Evolutionary conservation across 257 asterid species (phyloP), one percentile per base, ranked within the genome.

Genomic region (Thymus quinquecostatus): DNA sequence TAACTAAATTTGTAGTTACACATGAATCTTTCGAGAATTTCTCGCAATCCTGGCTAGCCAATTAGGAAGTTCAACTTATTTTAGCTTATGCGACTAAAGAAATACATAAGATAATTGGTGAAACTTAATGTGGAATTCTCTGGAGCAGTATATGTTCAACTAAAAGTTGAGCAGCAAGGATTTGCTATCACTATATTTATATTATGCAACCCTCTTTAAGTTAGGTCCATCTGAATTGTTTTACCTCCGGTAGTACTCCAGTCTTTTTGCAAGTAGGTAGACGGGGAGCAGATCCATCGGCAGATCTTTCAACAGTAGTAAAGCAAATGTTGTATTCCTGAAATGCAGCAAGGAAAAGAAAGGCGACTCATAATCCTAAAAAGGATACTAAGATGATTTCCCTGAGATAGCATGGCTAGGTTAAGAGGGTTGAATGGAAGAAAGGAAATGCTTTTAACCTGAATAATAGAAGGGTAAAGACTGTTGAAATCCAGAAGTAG

Each of bases 391-490:
- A 59, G 70, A 63, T 32, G 66, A 65, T 28, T 61, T 29, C 64
- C 75, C 21, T 38, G 6, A 48, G 45, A 59, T 41, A 50, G 29
- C 29, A 41, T 55, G 47, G 65, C 51, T 68, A 72, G 49, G 63
- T 61, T 6, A 21, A 50, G 49, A 79, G 64, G 51, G 60, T 60
- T 40, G 58, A 70, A 56, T 55, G 66, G 47, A 58, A 70, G 41
- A 49, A 59, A 76, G 34, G 64, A 33, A 69, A 60, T 69, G 77
- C 55, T 68, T 67, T 73, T 77, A 57, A 89, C 99, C 98, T 88
- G 99, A 84, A 95, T 95, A 71, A 95, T 95, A 61, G 99, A 95
- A 73, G 99, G 99, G 84, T 95, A 95, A 69, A 95, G 98, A 81
- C 99, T 95, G 89, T 95, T 95, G 86, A 95, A 95, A 84, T 95